phyloP scores from a whole-genome alignment of 768 basidiomycete species.

The Sutorius australiensis region DNA sequence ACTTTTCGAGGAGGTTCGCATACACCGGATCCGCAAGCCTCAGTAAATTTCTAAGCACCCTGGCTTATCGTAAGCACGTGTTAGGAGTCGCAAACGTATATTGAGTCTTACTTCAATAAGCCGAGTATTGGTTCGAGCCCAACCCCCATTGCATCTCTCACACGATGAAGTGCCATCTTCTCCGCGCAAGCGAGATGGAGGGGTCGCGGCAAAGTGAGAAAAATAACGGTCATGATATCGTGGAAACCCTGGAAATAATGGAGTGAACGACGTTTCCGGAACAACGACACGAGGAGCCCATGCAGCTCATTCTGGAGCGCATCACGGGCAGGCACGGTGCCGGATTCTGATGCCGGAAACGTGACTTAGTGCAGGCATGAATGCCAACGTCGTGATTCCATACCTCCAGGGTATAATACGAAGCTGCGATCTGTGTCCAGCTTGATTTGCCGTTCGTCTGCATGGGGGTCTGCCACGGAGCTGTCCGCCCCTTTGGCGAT shows the following conservation, averaged over 20 bases:
- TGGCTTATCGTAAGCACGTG: slow-evolving; percentile 24
- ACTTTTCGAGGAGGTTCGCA: slow-evolving; percentile 67
- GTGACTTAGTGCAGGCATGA: slow-evolving; percentile 7
- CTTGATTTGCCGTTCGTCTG: slow-evolving; percentile 81
- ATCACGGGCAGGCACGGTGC: slow-evolving; percentile 34
- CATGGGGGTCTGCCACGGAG: slow-evolving; percentile 38
- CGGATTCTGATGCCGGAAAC: slow-evolving; percentile 16
- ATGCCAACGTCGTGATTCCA: slow-evolving; percentile 15
- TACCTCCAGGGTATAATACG: slow-evolving; percentile 88
- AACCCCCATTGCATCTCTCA: slow-evolving; percentile 86
- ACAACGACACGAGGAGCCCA: slow-evolving; percentile 66
- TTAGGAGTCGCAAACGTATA: neutral
- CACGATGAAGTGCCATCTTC: slow-evolving; percentile 33
- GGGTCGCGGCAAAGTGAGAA: slow-evolving; percentile 64
- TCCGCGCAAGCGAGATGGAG: slow-evolving; percentile 52
- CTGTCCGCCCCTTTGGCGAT: neutral
- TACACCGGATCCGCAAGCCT: slow-evolving; percentile 66
- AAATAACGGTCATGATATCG: slow-evolving; percentile 84
- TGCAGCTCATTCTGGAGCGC: slow-evolving; percentile 63
- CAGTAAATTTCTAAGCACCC: slow-evolving; percentile 72
- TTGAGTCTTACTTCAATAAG: slow-evolving; percentile 52
- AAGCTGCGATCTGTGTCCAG: slow-evolving; percentile 93
- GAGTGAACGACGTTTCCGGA: slow-evolving; percentile 67
- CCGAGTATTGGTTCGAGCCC: slow-evolving; percentile 85
- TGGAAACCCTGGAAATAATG: slow-evolving; percentile 93